A percentile compares a stretch with the other conserved stretches of the same genome.
Evolutionary conservation across 495 filamentous ascomycete genomes (phyloP).

Genomic region (Aspergillus ostianus): DNA sequence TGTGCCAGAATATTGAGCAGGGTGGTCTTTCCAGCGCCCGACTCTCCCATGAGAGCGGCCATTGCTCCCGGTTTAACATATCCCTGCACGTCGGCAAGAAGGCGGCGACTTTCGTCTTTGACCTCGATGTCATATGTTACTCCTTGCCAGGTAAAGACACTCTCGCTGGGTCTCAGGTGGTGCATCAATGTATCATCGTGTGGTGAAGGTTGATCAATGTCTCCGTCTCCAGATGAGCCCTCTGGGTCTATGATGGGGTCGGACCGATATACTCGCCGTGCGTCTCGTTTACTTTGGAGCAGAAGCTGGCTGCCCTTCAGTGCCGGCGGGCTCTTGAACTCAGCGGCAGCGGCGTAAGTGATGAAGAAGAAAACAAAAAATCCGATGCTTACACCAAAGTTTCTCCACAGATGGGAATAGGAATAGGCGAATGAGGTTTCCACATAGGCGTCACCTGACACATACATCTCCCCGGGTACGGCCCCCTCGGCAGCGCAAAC

Average conservation of each 20-base stretch:
- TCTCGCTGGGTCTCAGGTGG: constrained; percentile 36
- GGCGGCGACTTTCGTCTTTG: constrained; percentile 5
- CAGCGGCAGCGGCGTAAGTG: constrained; percentile 31
- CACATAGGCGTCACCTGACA: constrained; percentile 47
- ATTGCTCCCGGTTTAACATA: constrained; percentile 65
- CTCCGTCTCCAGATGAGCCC: background rate
- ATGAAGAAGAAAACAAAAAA: constrained; percentile 54
- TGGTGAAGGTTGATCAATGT: background rate
- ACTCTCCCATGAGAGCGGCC: constrained; percentile 45
- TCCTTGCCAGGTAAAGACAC: constrained; percentile 66
- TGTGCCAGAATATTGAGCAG: constrained; percentile 46
- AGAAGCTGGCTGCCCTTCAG: constrained; percentile 40
- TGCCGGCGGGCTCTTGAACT: constrained; percentile 24
- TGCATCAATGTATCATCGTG: background rate
- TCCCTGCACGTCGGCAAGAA: constrained; percentile 45
- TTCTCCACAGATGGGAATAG: constrained; percentile 55
- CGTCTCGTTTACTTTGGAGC: constrained; percentile 24
- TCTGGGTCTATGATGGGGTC: constrained; percentile 19
- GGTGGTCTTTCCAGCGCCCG: constrained; percentile 60
- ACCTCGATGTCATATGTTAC: constrained; percentile 51
- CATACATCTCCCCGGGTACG: constrained; percentile 34
- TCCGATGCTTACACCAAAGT: constrained; percentile 57
- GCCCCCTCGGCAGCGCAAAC: constrained; percentile 51
- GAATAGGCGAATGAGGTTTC: constrained; percentile 45
- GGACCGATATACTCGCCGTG: background rate